Evolutionary conservation across 352 stramenopile genomes (phyloP).

Genomic region (Pythium scleroteichum): DNA sequence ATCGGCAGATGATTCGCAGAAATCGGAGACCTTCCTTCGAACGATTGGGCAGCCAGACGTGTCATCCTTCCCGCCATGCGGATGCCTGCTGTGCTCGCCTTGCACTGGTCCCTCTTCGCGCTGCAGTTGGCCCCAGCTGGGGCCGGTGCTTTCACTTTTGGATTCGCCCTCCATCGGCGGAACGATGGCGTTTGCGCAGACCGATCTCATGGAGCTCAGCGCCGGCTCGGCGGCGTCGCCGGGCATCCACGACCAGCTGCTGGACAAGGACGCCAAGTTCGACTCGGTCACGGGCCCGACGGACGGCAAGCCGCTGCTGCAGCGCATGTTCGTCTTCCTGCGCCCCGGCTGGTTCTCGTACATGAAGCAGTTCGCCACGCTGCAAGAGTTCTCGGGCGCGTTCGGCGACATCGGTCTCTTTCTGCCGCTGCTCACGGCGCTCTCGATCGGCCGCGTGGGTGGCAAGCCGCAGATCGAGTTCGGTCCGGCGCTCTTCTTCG

Average conservation of each 20-base stretch:
- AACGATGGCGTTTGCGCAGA: constrained; percentile 9
- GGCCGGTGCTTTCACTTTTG: too few relatives aligned
- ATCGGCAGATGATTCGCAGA: background rate
- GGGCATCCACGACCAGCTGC: constrained; percentile 39
- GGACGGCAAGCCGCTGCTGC: constrained; percentile 43
- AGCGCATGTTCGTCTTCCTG: constrained; percentile 55
- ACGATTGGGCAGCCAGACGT: background rate
- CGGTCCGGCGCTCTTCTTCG: constrained; percentile 90
- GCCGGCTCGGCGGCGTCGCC: constrained; percentile 5
- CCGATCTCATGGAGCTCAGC: constrained; percentile 13
- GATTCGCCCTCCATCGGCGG: background rate
- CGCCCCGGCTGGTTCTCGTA: constrained; percentile 57
- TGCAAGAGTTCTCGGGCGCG: constrained; percentile 86
- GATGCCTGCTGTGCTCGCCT: too few relatives aligned
- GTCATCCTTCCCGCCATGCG: too few relatives aligned
- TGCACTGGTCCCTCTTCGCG: too few relatives aligned
- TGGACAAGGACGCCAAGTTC: constrained; percentile 30
- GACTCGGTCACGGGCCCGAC: constrained; percentile 49
- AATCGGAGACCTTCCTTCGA: background rate
- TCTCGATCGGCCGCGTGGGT: constrained; percentile 76
- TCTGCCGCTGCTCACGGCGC: constrained; percentile 91
- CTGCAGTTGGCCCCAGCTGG: too few relatives aligned
- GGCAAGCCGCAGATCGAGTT: constrained; percentile 82
- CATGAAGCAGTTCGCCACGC: constrained; percentile 64
- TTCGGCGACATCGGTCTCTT: constrained; percentile 95